Base-by-base conservation (phyloP, 805 yeast genomes). In the Metschnikowia anglica region DNA sequence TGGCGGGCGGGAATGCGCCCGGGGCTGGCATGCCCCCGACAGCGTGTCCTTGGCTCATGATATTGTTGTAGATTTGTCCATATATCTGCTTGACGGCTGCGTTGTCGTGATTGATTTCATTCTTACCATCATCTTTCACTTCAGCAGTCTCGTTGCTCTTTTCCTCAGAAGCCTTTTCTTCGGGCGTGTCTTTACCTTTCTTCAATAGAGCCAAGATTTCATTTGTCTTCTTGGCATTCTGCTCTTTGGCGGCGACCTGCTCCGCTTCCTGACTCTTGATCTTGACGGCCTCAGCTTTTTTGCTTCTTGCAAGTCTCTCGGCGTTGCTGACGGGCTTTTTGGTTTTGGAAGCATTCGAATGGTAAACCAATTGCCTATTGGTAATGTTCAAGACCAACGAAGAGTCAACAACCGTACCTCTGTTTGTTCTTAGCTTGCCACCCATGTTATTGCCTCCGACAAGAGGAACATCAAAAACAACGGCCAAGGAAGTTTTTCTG, bases 401-500 rank as follows among this genome's bases (percentile, higher is more conserved):
- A 0, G 95, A 81, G 50, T 87, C 95, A 41, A 93, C 79, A 18
- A 85, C 80, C 52, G 88, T 65, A 15, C 98, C 99, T 58, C 99
- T 81, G 55, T 81, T 85, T 4, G 91, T 77, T 39, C 66, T 67
- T 55, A 89, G 72, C 60, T 87, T 80, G 4, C 95, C 96, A 52
- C 81, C 86, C 67, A 93, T 73, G 19, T 76, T 80, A 59, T 81
- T 83, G 54, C 97, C 98, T 35, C 93, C 85, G 39, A 89, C 72
- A 43, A 91, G 72, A 30, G 90, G 86, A 43, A 76, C 66, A 58
- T 93, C 99, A 72, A 91, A 93, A 27, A 93, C 63, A 39, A 93
- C 82, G 49, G 85, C 88, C 43, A 93, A 69, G 1, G 83, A 76
- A 26, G 79, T 73, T 52, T 81, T 78, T 26, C 79, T 74, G 31